A percentile compares a stretch with the other conserved stretches of the same genome.
Conservation (phyloP, 495 filamentous ascomycete genomes). For the Penicillium atrosanguineum region DNA sequence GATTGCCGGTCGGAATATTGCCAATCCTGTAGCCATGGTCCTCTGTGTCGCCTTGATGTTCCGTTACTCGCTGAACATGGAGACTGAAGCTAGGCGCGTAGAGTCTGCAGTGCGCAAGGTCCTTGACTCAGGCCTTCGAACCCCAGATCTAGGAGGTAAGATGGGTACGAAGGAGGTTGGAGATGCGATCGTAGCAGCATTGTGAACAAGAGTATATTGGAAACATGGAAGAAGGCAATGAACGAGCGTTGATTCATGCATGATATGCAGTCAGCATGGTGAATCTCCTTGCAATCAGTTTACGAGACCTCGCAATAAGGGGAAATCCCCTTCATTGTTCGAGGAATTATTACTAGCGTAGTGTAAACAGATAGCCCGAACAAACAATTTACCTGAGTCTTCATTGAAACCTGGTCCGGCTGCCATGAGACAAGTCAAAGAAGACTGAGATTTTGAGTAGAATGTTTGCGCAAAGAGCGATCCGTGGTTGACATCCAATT, state of each 20-base stretch:
- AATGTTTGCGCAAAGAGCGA: neutral
- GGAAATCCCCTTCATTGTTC: no score
- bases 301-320: no score
- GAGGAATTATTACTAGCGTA: neutral
- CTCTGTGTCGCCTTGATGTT: slow-evolving; percentile 91
- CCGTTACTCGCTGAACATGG: slow-evolving; percentile 78
- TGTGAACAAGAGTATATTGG: slow-evolving; percentile 46
- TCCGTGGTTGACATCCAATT: neutral
- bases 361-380: neutral
- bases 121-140: slow-evolving; percentile 71
- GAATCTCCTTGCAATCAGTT: neutral
- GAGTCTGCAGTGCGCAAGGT: slow-evolving; percentile 78
- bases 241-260: no score
- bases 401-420: neutral
- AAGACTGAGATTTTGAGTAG: neutral
- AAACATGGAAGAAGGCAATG: neutral
- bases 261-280: neutral
- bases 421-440: neutral
- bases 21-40: slow-evolving; percentile 76
- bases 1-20: slow-evolving; percentile 39
- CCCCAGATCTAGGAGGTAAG: slow-evolving; percentile 75
- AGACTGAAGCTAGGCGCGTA: slow-evolving; percentile 66
- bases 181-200: slow-evolving; percentile 71
- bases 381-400: neutral
- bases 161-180: slow-evolving; percentile 75